A percentile compares a stretch with the other conserved stretches of the same genome.
phyloP scores from a whole-genome alignment of 2,329 filamentous ascomycete species.

The Zymoseptoria ardabiliae region DNA sequence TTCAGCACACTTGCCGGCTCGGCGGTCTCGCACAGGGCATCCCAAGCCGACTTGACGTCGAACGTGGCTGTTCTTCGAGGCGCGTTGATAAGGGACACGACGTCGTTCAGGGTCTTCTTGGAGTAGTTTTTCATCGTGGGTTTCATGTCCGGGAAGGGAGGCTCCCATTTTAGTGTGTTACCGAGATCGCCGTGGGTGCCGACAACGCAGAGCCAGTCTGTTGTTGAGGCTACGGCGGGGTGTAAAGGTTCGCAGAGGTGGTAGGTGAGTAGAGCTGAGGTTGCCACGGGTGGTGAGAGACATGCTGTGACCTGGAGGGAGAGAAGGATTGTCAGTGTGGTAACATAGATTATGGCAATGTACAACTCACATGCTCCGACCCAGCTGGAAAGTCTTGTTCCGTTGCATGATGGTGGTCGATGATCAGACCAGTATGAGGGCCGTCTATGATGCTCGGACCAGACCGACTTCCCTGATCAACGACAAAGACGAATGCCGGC shows the following conservation, averaged over 20 bases:
- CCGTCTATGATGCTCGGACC: slow-evolving; percentile 47
- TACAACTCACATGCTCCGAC: slow-evolving; percentile 38
- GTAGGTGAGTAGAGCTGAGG: slow-evolving; percentile 57
- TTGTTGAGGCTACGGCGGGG: slow-evolving; percentile 40
- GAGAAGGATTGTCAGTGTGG: background rate
- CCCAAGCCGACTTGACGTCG: slow-evolving; percentile 55
- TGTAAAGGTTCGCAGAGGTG: slow-evolving; percentile 54
- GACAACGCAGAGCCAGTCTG: slow-evolving; percentile 53
- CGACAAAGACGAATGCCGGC: slow-evolving; percentile 54
- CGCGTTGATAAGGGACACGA: slow-evolving; percentile 58
- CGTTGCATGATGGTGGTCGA: slow-evolving; percentile 56
- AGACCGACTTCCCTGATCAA: slow-evolving; percentile 57
- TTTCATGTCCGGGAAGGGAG: slow-evolving; percentile 60
- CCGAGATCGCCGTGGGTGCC: slow-evolving; percentile 63
- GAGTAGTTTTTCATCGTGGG: slow-evolving; percentile 52
- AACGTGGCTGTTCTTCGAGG: slow-evolving; percentile 56
- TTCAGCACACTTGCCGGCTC: slow-evolving; percentile 47
- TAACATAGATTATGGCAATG: background rate
- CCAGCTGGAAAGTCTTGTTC: slow-evolving; percentile 52
- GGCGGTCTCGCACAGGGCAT: slow-evolving; percentile 45
- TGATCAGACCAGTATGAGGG: slow-evolving; percentile 48
- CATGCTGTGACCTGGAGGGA: slow-evolving; percentile 47
- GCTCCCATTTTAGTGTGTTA: slow-evolving; percentile 56
- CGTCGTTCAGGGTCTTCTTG: slow-evolving; percentile 56
- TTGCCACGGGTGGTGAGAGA: slow-evolving; percentile 57